Conservation (phyloP, 2,329 filamentous ascomycete species). For the Sarocladiaceae sp. region DNA sequence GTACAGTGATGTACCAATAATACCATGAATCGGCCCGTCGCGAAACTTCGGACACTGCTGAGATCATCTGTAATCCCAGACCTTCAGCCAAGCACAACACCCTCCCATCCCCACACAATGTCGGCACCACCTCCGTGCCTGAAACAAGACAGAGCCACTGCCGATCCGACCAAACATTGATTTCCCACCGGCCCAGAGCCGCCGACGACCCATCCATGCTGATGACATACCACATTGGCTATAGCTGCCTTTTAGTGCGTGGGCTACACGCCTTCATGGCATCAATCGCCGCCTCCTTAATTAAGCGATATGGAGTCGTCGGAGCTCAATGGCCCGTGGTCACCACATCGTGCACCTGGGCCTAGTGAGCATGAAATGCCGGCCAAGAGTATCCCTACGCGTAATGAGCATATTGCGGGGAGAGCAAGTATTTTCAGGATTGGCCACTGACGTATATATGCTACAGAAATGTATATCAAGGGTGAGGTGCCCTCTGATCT, state of each 20-base stretch:
- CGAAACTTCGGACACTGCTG: too few relatives aligned
- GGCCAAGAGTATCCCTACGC: not conserved
- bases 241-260: not conserved
- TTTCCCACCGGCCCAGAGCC: not conserved
- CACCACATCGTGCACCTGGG: not conserved
- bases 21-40: too few relatives aligned
- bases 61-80: not conserved
- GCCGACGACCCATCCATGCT: not conserved
- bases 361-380: not conserved
- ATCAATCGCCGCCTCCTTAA: not conserved
- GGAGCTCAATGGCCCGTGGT: not conserved
- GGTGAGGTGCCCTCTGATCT: too few relatives aligned
- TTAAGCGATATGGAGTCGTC: constrained; percentile 6
- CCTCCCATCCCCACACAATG: not conserved
- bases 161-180: not conserved
- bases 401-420: not conserved
- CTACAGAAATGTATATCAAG: not conserved
- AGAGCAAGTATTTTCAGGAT: not conserved
- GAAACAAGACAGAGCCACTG: constrained; percentile 2
- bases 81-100: not conserved
- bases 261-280: not conserved
- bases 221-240: not conserved
- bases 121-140: not conserved
- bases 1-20: too few relatives aligned
- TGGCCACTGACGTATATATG: not conserved